Evolutionary conservation across 78 protist species (phyloP), one percentile per base, ranked within the genome.

Genomic region (Polysphondylium violaceum): DNA sequence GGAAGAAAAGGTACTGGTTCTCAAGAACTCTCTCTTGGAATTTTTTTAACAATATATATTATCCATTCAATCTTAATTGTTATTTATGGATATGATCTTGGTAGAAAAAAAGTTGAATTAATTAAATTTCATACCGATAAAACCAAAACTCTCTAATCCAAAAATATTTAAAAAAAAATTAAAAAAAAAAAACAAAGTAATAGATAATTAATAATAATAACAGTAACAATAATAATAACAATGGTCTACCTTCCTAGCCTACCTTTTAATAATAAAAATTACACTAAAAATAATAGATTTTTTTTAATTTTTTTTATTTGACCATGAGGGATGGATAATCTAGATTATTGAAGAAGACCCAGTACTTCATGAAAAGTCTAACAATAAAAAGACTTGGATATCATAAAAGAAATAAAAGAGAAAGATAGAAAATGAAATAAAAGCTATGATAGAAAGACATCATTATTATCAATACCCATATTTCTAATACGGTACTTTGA

Each of bases 61-160:
- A 51, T 51, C 4, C 88, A 79, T 23, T 40, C 88, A 8, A 65
- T 79, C 40, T 71, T 79, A n/a, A 53, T 79, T 27, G 75, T 79
- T 27, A 61, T 79, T 17, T 79, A 79, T 79, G 88, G 88, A 14
- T 79, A 79, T 40, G 76, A 79, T 40, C 67, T 41, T 51, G 58
- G 74, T 25, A 79, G 50, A 55, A 79, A 77, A 40, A 77, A 63
- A 33, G 55, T n/a, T 21, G 43, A 59, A 27, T 27, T 76, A 44
- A 76, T 16, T 25, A 61, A 75, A 44, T 75, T 35, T 64, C 53
- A 64, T 21, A 60, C n/a, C n/a, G n/a, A n/a, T 58, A 58, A 58
- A 58, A 6, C 12, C 5, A 21, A 58, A 21, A 58, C 6, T 21
- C 9, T 6, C 9, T n/a, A 58, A 58, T 6, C 9, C 9, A 58